Conservation (phyloP, 495 filamentous ascomycete species). For the Penicillium coffeae region DNA sequence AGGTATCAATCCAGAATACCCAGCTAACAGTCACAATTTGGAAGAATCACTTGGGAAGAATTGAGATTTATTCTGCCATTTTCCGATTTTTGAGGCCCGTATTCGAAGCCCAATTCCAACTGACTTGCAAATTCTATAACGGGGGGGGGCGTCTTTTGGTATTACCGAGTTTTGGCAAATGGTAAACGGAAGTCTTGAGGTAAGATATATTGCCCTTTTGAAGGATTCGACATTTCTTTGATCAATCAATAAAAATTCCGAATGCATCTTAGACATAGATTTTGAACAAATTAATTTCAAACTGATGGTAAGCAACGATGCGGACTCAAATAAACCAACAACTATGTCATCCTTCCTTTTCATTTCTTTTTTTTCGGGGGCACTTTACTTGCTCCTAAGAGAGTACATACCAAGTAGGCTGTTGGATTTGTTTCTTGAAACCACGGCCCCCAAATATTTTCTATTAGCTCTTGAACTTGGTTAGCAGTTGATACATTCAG, state of each 20-base stretch:
- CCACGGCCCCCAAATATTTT: background rate
- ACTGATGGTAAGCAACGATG: background rate
- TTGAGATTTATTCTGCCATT: background rate
- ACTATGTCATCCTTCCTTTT: background rate
- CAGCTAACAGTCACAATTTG: background rate
- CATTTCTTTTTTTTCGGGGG: background rate
- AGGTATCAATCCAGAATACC: background rate
- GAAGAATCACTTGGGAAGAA: background rate
- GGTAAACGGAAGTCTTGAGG: background rate
- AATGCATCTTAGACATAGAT: background rate
- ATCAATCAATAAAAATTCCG: background rate
- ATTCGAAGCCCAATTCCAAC: background rate
- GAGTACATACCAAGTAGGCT: background rate
- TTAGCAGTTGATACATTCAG: no score
- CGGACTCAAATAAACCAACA: background rate
- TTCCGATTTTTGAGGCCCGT: background rate
- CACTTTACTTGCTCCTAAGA: background rate
- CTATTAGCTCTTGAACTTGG: background rate
- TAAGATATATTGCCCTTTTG: background rate
- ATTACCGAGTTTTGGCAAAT: background rate
- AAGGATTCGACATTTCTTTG: background rate
- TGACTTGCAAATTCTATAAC: background rate
- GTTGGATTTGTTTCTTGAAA: no score
- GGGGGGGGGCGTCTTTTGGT: background rate
- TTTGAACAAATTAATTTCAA: background rate